Base-by-base conservation (phyloP, 345 rosid species). In the Hibiscus tridactylites region DNA sequence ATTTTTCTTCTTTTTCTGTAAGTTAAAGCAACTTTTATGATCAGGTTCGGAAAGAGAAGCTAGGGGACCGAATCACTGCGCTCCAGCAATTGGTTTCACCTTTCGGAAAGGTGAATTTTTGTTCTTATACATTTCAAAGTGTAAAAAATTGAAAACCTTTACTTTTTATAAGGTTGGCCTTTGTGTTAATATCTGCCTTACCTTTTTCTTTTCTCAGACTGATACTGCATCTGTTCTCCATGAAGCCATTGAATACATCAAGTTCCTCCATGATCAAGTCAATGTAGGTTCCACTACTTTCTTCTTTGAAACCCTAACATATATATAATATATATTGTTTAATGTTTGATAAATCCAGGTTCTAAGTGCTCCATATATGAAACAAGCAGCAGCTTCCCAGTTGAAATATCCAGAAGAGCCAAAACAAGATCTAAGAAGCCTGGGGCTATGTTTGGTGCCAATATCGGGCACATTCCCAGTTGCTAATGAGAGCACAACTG, bases 71-170 rank as follows among this genome's bases (percentile, higher is more conserved):
- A 75, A 88, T 93, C 77, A 93, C 98, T 21, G 97, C 98, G 0
- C 97, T 93, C 71, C 98, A 93, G 74, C 98, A 93, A 80, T 85
- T 93, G 77, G 97, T 89, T 82, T 89, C 98, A 54, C 98, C 98
- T 80, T 93, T 91, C 74, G 98, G 98, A 83, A 93, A 93, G 98
- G 98, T 90, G 72, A 65, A 49, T 74, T 8, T 19, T 35, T 71
- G 8, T 64, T 46, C 46, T 72, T 47, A 56, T 65, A 63, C 62
- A 64, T 64, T 47, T 61, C 68, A 53, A 64, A 19, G 21, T 15
- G 13, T 49, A 67, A 3, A 35, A 6, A 29, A 33, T 35, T 70
- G 70, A 29, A 54, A 73, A 35, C 50, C 53, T 70, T 54, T 52
- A 68, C 65, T 71, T 61, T 1, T 49, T 37, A 6, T 6, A 6